phyloP scores from a whole-genome alignment of 495 filamentous ascomycete species.

The Penicillium paxilli region DNA sequence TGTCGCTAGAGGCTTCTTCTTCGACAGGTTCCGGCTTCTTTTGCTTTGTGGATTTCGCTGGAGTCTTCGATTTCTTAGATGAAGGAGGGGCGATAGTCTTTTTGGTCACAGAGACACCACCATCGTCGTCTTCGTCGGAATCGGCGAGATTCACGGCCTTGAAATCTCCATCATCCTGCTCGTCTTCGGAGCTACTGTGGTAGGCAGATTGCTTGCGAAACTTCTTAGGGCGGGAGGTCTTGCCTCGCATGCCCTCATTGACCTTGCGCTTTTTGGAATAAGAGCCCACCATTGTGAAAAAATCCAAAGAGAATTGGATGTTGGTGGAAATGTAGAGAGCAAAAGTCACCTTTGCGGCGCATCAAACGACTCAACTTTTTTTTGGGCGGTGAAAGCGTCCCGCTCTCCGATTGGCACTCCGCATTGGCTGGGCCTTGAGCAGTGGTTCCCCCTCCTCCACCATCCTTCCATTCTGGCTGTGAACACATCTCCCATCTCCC shows the following conservation, averaged over 20 bases:
- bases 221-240: conserved; percentile 60
- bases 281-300: conserved; percentile 39
- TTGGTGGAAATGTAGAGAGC: neutral
- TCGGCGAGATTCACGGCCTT: conserved; percentile 65
- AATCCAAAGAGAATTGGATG: conserved; percentile 8
- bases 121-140: conserved; percentile 60
- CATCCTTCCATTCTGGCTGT: conserved; percentile 10
- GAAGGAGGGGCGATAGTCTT: conserved; percentile 6
- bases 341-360: conserved; percentile 2
- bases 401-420: conserved; percentile 41
- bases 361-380: conserved; percentile 31
- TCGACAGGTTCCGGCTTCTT: conserved; percentile 15
- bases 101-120: conserved; percentile 23
- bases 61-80: conserved; percentile 26
- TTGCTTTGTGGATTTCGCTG: conserved; percentile 15
- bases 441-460: conserved; percentile 27
- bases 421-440: conserved; percentile 29
- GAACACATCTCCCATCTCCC: conserved; percentile 7
- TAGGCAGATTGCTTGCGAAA: conserved; percentile 69
- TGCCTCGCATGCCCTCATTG: conserved; percentile 56
- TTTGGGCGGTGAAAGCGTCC: conserved; percentile 30
- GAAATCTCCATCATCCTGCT: conserved; percentile 52
- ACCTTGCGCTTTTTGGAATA: conserved; percentile 60
- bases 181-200: conserved; percentile 69
- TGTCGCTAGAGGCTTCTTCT: conserved; percentile 39